These are phyloP conservation scores for Neurospora sp. DNA, from an alignment of 495 filamentous ascomycete species.

Conservation along the genomic window DNA sequence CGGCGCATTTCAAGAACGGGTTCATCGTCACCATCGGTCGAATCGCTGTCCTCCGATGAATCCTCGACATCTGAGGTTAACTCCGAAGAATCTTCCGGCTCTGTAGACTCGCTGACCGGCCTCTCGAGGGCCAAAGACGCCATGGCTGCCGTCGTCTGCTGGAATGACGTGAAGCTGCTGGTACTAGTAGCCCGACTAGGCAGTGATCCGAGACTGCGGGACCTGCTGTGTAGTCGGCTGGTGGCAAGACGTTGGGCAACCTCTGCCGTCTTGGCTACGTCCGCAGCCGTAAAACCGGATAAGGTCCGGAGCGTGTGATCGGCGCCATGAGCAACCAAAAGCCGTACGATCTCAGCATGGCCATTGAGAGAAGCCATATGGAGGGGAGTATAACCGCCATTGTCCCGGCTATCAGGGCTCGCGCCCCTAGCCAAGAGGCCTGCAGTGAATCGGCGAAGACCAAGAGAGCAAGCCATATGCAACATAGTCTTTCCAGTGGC, in stretches of 20 bases:
- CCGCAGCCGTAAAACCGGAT: constrained; percentile 60
- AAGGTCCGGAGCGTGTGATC: constrained; percentile 61
- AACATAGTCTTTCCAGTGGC: constrained; percentile 70
- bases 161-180: constrained; percentile 52
- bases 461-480: constrained; percentile 68
- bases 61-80: constrained; percentile 25
- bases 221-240: constrained; percentile 50
- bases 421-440: constrained; percentile 74
- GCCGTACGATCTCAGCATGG: constrained; percentile 63
- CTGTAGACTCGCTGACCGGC: constrained; percentile 23
- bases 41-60: background rate
- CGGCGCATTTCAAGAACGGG: constrained; percentile 31
- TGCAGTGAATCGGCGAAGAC: constrained; percentile 67
- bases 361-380: constrained; percentile 74
- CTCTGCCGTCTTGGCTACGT: constrained; percentile 57
- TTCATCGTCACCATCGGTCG: constrained; percentile 27
- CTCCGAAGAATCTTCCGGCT: constrained; percentile 26
- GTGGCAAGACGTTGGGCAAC: constrained; percentile 41
- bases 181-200: constrained; percentile 57
- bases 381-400: constrained; percentile 73
- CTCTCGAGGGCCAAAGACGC: constrained; percentile 26
- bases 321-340: constrained; percentile 62
- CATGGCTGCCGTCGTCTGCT: constrained; percentile 17
- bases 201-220: constrained; percentile 34
- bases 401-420: constrained; percentile 63